phyloP scores from a whole-genome alignment of 257 asterid species.

The Buddleja alternifolia region DNA sequence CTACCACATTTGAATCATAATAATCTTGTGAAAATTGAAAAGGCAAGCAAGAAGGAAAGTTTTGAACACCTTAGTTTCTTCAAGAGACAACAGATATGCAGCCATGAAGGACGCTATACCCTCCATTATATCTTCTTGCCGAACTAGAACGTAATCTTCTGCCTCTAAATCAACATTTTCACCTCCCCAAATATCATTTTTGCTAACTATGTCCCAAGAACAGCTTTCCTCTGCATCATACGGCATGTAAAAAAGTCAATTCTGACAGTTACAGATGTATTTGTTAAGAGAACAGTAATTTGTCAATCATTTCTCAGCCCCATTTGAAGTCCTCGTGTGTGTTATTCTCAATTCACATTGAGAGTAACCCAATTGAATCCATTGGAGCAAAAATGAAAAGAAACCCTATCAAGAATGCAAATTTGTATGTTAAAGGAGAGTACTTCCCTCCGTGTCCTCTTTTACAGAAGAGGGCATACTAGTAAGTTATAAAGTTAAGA shows the following conservation, averaged over 20 bases:
- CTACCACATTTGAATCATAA: constrained; percentile 21
- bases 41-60: constrained; percentile 21
- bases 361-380: constrained; percentile 5
- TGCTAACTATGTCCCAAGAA: constrained; percentile 94
- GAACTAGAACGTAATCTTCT: constrained; percentile 90
- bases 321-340: neutral
- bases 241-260: constrained; percentile 21
- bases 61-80: constrained; percentile 78
- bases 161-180: constrained; percentile 58
- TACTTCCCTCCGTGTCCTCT: neutral
- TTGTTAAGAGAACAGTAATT: neutral
- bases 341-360: constrained; percentile 10
- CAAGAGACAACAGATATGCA: constrained; percentile 81
- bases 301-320: constrained; percentile 5
- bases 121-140: constrained; percentile 96
- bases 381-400: neutral
- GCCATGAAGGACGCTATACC: constrained; percentile 99
- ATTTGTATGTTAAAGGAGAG: constrained; percentile 1
- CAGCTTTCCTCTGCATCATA: constrained; percentile 75
- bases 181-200: constrained; percentile 90
- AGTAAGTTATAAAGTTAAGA: constrained; percentile 13
- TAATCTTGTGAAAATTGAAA: constrained; percentile 3
- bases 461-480: constrained; percentile 5
- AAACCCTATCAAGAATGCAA: neutral
- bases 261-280: constrained; percentile 26